Conservation (phyloP, 805 yeast species). For the Saccharomycopsis fibuligera region DNA sequence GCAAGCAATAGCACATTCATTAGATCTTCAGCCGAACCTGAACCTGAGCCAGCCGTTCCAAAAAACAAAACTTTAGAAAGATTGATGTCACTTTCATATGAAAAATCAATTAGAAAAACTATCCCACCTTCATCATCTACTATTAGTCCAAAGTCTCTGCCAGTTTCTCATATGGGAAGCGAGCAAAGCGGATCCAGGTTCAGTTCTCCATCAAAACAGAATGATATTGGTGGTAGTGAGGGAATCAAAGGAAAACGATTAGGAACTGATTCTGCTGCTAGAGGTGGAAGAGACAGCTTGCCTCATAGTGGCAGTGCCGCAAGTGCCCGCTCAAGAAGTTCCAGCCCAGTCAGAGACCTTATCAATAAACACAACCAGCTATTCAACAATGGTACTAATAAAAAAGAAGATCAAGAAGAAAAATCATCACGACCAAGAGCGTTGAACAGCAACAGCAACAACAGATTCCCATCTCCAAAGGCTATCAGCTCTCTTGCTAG, state of each 20-base stretch:
- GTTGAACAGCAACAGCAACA: background rate
- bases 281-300: no score
- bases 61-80: conserved; percentile 2
- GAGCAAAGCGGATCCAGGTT: background rate
- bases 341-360: conserved; percentile 16
- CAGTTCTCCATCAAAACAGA: no score
- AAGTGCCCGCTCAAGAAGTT: conserved; percentile 1
- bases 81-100: conserved; percentile 1
- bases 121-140: background rate
- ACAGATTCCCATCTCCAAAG: background rate
- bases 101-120: background rate
- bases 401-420: no score
- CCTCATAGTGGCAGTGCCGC: background rate
- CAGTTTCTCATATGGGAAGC: background rate
- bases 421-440: no score
- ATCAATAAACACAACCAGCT: conserved; percentile 10
- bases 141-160: no score
- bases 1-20: background rate
- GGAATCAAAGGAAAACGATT: no score
- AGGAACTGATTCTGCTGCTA: background rate
- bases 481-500: background rate
- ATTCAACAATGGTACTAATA: background rate
- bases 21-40: background rate
- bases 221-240: no score
- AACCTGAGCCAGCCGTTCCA: background rate